Evolutionary conservation across 2,329 filamentous ascomycete species (phyloP).

Genomic region (Sarocladiaceae sp.): DNA sequence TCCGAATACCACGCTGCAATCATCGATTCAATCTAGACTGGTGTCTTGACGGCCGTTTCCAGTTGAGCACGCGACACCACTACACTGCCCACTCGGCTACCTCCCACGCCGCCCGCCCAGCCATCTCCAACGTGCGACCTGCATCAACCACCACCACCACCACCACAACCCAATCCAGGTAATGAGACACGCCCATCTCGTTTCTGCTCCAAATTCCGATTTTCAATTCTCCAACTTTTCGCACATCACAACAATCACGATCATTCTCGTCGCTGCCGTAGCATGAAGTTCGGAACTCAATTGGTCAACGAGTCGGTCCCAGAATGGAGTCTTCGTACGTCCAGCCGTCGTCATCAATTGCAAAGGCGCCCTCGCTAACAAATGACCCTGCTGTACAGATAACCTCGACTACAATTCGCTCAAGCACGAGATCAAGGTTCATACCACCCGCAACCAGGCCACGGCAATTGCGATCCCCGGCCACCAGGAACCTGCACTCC

Average conservation of each 20-base stretch:
- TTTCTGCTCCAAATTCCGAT: neutral
- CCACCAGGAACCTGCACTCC: slow-evolving; percentile 53
- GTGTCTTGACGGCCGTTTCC: too few relatives aligned
- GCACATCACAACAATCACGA: neutral
- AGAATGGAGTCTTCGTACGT: slow-evolving; percentile 72
- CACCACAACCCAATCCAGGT: neutral
- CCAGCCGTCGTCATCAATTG: neutral
- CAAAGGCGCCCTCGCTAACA: neutral
- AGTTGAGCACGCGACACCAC: slow-evolving; percentile 1
- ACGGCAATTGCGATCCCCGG: slow-evolving; percentile 71
- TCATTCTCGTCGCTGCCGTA: slow-evolving; percentile 10
- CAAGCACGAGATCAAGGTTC: slow-evolving; percentile 77
- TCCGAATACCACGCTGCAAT: too few relatives aligned
- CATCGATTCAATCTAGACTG: too few relatives aligned
- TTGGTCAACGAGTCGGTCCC: slow-evolving; percentile 74
- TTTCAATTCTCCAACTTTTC: neutral
- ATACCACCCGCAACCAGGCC: slow-evolving; percentile 69
- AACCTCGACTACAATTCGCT: slow-evolving; percentile 88
- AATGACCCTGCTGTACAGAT: slow-evolving; percentile 40
- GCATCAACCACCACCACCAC: neutral
- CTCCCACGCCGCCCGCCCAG: neutral
- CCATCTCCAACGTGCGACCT: neutral
- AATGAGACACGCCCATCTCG: slow-evolving; percentile 6
- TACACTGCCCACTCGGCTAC: too few relatives aligned
- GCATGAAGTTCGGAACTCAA: slow-evolving; percentile 44